Evolutionary conservation across 73 alveolate species (phyloP), one percentile per base, ranked within the genome.

Genomic region (Paramecium bursaria): DNA sequence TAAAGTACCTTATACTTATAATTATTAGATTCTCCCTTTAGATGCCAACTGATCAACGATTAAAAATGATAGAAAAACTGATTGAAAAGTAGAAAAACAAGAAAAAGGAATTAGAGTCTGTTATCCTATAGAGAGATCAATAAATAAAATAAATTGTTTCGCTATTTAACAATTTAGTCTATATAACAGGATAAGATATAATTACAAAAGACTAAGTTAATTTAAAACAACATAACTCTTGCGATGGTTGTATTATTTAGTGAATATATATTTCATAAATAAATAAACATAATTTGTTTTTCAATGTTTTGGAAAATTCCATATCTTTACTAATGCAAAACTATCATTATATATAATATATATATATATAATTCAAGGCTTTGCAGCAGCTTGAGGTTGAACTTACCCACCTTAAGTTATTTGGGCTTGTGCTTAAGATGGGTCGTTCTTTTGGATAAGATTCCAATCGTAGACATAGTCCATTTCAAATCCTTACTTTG

Each of bases 401-500:
- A n/a, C n/a, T n/a, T n/a, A n/a, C n/a, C n/a, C n/a, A n/a, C n/a
- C n/a, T n/a, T n/a, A n/a, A n/a, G n/a, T n/a, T n/a, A n/a, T n/a
- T n/a, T n/a, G n/a, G n/a, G n/a, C n/a, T n/a, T n/a, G n/a, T n/a
- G n/a, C n/a, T n/a, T n/a, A n/a, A n/a, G n/a, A n/a, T n/a, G n/a
- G n/a, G n/a, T 79, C 57, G 7, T 60, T 54, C 35, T 54, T 73
- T 61, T 61, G 47, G 11, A 79, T 79, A 11, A 54, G 30, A 25
- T 79, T 79, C 89, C 89, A 79, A 79, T 79, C 89, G 25, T 79
- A 79, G 29, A 50, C 26, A n/a, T 52, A 79, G 7, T 79, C 89
- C 76, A 54, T 53, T 44, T 79, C 89, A 79, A 53, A 79, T 54
- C 82, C 89, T 17, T 73, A 35, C 48, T 73, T 79, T 9, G 75